A percentile compares a stretch with the other conserved stretches of the same genome.
These are phyloP conservation scores for Dunaliella sp. DNA, from an alignment of 139 green algal species.

Conservation along the genomic window DNA sequence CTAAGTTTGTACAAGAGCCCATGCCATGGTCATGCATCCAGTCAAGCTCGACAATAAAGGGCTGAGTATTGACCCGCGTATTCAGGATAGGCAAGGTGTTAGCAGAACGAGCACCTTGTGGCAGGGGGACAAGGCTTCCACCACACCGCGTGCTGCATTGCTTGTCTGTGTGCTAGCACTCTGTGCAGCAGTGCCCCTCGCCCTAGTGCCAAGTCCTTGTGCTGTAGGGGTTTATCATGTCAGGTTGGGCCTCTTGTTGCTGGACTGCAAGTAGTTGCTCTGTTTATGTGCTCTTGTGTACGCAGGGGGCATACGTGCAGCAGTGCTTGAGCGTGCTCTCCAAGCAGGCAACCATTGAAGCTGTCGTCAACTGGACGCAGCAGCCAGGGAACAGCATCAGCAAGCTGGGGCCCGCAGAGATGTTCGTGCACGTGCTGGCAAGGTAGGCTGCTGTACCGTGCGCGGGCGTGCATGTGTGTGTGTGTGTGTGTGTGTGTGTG, in stretches of 20 bases:
- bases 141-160: neutral
- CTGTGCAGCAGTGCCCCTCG: neutral
- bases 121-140: too few relatives aligned
- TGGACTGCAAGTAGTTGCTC: neutral
- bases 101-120: too few relatives aligned
- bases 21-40: too few relatives aligned
- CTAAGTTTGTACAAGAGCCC: too few relatives aligned
- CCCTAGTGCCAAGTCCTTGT: neutral
- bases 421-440: constrained; percentile 23
- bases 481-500: neutral
- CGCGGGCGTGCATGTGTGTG: neutral
- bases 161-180: neutral
- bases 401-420: constrained; percentile 23
- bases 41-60: too few relatives aligned
- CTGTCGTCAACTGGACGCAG: neutral
- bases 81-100: too few relatives aligned
- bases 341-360: constrained; percentile 1
- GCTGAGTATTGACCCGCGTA: too few relatives aligned
- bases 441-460: neutral
- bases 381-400: neutral
- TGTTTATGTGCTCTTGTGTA: neutral
- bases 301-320: constrained; percentile 15
- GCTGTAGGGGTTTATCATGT: neutral
- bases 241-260: neutral
- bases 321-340: constrained; percentile 25